Base-by-base conservation (phyloP, 495 filamentous ascomycete genomes). In the Tuber umbilicatum region DNA sequence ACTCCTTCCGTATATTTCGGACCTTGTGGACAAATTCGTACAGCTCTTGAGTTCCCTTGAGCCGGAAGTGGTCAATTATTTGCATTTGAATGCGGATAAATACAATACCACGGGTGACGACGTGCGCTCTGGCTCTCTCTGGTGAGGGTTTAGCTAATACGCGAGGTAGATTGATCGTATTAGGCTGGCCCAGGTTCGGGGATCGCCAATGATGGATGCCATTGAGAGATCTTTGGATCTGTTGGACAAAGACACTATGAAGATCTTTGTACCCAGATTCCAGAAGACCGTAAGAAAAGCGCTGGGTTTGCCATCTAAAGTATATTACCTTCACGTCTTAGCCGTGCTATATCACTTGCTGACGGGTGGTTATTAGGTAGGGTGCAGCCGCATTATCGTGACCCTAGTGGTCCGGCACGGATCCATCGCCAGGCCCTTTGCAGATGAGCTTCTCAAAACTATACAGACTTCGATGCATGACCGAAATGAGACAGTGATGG, bases 131-230 rank as follows among this genome's bases (percentile, higher is more conserved):
- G 12, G 31, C 14, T 23, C 27, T 72, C 6, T 72, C 31, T 38
- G 10, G 5, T 45, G 17, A 38, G 73, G 16, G 64, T 71, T 50
- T 38, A 27, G n/a, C 43, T 70, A 27, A 42, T 60, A 55, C 5
- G 19, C 31, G 21, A 27, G 31, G 1, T 84, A 88, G 78, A 93
- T 99, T 74, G 95, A 99, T 84, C 92, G 91, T 79, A 87, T 91
- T 82, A 88, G 95, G 71, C 87, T 93, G 45, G 89, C 86, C n/a
- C 90, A 87, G 80, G 91, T 97, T 31, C 91, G 92, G 40, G 88
- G 87, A 17, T 95, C 92, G n/a, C 94, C 95, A 1, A 90, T 98
- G 82, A 94, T 93, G 85, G 95, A 97, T 83, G 93, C 93, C 35
- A 93, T 97, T 79, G 93, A 97, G 74, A 88, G 93, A 79, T 93